Evolutionary conservation across 495 filamentous ascomycete species (phyloP).

Genomic region (Penicillium argentinense): DNA sequence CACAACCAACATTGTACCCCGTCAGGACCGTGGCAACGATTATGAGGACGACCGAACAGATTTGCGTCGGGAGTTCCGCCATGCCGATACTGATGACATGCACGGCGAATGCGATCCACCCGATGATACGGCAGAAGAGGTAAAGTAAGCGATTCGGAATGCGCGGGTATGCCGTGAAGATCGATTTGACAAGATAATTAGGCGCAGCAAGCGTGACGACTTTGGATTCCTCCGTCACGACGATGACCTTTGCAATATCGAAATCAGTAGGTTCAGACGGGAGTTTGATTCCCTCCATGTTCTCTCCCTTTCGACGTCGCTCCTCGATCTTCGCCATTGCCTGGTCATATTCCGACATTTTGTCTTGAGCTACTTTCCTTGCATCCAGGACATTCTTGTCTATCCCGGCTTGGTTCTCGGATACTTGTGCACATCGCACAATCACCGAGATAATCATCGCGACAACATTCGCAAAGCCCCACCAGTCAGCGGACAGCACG

Average conservation of each 20-base stretch:
- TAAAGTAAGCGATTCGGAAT: conserved; percentile 1
- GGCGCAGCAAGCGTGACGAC: conserved; percentile 11
- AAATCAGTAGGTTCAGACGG: not conserved
- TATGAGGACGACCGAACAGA: conserved; percentile 10
- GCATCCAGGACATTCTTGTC: conserved; percentile 3
- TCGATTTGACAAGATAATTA: conserved; percentile 3
- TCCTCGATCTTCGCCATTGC: not conserved
- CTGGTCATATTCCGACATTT: conserved; percentile 1
- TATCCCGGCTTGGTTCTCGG: conserved; percentile 11
- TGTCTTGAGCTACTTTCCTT: conserved; percentile 1
- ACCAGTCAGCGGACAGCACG: conserved; percentile 13
- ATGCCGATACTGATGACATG: conserved; percentile 19
- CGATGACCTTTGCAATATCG: conserved; percentile 6
- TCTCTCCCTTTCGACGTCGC: not conserved
- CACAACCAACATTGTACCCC: conserved; percentile 9
- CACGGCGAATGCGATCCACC: conserved; percentile 13
- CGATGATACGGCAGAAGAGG: not conserved
- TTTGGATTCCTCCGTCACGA: conserved; percentile 8
- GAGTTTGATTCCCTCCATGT: not conserved
- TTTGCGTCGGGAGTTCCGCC: conserved; percentile 12
- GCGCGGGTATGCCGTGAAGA: conserved; percentile 2
- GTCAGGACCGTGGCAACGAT: conserved; percentile 8
- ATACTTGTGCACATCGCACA: conserved; percentile 6
- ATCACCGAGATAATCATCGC: conserved; percentile 14
- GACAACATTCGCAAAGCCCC: conserved; percentile 14